These are phyloP conservation scores for Botrytis hyacinthi DNA, from an alignment of 2,329 filamentous ascomycete genomes.

Conservation along the genomic window DNA sequence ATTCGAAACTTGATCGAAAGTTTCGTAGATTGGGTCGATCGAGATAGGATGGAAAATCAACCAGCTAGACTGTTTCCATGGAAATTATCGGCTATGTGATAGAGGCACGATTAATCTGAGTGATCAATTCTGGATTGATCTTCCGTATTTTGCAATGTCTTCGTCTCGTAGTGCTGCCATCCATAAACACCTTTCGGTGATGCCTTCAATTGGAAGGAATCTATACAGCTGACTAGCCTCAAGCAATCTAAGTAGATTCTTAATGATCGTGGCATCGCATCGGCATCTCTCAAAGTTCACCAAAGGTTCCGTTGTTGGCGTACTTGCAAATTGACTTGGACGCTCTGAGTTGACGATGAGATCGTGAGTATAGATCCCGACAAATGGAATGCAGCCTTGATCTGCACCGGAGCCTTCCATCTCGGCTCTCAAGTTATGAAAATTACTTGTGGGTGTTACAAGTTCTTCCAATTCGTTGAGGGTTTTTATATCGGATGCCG, in stretches of 20 bases:
- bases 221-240: constrained; percentile 74
- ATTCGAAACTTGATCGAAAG: constrained; percentile 6
- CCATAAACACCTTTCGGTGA: constrained; percentile 82
- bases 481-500: constrained; percentile 61
- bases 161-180: constrained; percentile 72
- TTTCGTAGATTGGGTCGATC: not conserved
- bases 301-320: constrained; percentile 63
- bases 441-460: constrained; percentile 75
- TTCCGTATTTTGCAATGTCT: constrained; percentile 58
- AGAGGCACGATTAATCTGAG: not conserved
- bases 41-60: not conserved
- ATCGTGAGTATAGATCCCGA: constrained; percentile 81
- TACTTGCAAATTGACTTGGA: constrained; percentile 69
- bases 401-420: constrained; percentile 69
- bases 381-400: constrained; percentile 77
- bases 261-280: constrained; percentile 72
- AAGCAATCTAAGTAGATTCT: constrained; percentile 73
- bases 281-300: constrained; percentile 84
- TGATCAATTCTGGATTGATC: constrained; percentile 36
- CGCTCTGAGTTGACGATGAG: constrained; percentile 79
- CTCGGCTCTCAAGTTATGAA: constrained; percentile 71
- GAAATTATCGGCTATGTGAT: not conserved
- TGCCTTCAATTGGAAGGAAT: constrained; percentile 72
- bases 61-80: not conserved
- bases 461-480: constrained; percentile 68